Percentiles rank a stretch among this genome's conserved stretches.
Conservation (phyloP, 148 eudicot genomes). For the Persicaria maculosa region DNA sequence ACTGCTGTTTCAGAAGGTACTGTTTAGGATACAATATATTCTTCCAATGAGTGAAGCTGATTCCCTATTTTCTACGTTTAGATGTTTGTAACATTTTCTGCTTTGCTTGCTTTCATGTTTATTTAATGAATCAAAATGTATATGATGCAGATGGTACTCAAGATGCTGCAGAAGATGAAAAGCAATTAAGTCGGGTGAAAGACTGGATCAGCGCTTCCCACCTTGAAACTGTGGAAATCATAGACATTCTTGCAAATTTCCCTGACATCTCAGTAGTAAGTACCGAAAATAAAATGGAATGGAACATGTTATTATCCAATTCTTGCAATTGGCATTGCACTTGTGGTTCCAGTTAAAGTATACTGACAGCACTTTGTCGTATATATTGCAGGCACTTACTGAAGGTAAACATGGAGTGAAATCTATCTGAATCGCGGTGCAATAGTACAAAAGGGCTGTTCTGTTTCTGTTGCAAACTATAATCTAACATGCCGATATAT, state of each 20-base stretch:
- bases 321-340: constrained; percentile 4
- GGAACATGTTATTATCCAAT: neutral
- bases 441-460: neutral
- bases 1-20: constrained; percentile 3
- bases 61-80: neutral
- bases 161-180: constrained; percentile 82
- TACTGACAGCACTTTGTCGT: constrained; percentile 14
- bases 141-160: constrained; percentile 68
- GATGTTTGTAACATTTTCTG: neutral
- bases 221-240: constrained; percentile 52
- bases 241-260: constrained; percentile 69
- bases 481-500: neutral
- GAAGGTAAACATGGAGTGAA: constrained; percentile 51
- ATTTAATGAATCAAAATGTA: neutral
- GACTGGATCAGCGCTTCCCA: constrained; percentile 70
- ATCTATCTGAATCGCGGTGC: neutral
- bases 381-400: constrained; percentile 58
- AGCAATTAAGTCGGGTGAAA: constrained; percentile 60
- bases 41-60: neutral
- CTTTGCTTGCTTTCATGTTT: neutral
- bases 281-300: neutral
- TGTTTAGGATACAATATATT: neutral
- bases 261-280: constrained; percentile 78
- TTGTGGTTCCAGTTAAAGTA: neutral
- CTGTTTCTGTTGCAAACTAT: neutral